Base-by-base conservation (phyloP, 1,284 basidiomycete species). In the Baeospora myosura region DNA sequence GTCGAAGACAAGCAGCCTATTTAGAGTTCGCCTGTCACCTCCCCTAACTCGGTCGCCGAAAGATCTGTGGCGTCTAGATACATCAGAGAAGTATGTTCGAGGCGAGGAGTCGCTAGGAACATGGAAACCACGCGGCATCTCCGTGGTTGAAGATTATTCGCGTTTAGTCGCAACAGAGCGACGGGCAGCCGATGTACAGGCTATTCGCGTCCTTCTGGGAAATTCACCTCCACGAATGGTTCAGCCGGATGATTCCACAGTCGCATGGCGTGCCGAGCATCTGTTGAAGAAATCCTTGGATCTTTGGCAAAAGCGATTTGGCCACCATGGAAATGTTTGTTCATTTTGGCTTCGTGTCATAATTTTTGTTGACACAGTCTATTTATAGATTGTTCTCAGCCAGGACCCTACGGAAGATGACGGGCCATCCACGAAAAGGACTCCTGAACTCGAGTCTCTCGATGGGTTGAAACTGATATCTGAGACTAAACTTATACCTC, bases 61-160 rank as follows among this genome's bases (percentile, higher is more conserved):
- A 57, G 94, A 98, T 47, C 71, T 98, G 8, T 98, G 95, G 94
- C 72, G 93, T 38, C 69, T 98, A 40, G 92, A 98, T 64, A 98
- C 95, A 1, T 82, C 87, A 12, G 85, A 88, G 59, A 94, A 91
- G 60, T 95, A 94, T 58, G 91, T 98, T 0, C 74, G 83, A 18
- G 93, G 94, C 2, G 92, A 98, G 58, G 92, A 97, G 55, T 64
- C 74, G 2, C 69, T 98, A 20, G 80, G 76, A 3, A 58, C 68
- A 5, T 98, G 95, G 94, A 85, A 81, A 52, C 82, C 94, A 29
- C 74, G 94, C 21, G 89, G 92, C 4, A 74, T 97, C 7, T 83
- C 82, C 1, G 77, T 93, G 6, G 83, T 98, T 16, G 79, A 91
- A 46, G 95, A 97, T 55, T 88, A 90, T 57, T 72, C 71, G 32